phyloP scores from a whole-genome alignment of 495 filamentous ascomycete species.

The Trichodelitschia bisporula region DNA sequence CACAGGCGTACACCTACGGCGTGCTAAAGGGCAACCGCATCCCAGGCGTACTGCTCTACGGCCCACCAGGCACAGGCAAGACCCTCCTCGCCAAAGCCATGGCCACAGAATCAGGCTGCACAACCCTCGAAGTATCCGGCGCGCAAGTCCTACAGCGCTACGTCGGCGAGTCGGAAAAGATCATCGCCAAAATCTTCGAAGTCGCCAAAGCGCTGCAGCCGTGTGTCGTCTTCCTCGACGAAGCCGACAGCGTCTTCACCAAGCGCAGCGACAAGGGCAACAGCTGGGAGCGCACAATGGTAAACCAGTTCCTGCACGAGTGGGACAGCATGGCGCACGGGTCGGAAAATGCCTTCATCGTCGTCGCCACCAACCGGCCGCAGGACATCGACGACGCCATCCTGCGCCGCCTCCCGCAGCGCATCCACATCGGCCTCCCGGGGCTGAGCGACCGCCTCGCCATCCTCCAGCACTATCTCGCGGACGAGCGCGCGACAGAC shows the following conservation, averaged over 20 bases:
- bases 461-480: slow-evolving; percentile 87
- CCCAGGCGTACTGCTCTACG: slow-evolving; percentile 88
- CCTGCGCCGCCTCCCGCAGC: slow-evolving; percentile 75
- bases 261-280: slow-evolving; percentile 92
- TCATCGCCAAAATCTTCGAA: slow-evolving; percentile 98
- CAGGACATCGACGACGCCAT: slow-evolving; percentile 93
- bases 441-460: slow-evolving; percentile 70
- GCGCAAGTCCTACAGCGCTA: slow-evolving; percentile 97
- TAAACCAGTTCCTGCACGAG: slow-evolving; percentile 93
- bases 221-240: slow-evolving; percentile 99
- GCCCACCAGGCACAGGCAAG: slow-evolving; percentile 91
- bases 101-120: slow-evolving; percentile 91
- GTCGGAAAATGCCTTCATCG: slow-evolving; percentile 98
- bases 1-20: too few relatives aligned
- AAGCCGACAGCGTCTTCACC: slow-evolving; percentile 96
- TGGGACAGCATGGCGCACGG: slow-evolving; percentile 90
- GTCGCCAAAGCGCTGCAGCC: slow-evolving; percentile 97
- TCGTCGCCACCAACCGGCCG: slow-evolving; percentile 97
- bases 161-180: slow-evolving; percentile 90
- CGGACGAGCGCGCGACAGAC: slow-evolving; percentile 61
- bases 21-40: too few relatives aligned
- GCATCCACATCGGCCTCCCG: slow-evolving; percentile 96
- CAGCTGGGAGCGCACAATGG: slow-evolving; percentile 83
- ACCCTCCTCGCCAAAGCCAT: slow-evolving; percentile 86
- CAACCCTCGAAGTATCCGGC: slow-evolving; percentile 91